Percentiles rank a stretch among this genome's conserved stretches.
These are phyloP conservation scores for Tricholoma sp. DNA, from an alignment of 768 basidiomycete genomes.

Conservation along the genomic window DNA sequence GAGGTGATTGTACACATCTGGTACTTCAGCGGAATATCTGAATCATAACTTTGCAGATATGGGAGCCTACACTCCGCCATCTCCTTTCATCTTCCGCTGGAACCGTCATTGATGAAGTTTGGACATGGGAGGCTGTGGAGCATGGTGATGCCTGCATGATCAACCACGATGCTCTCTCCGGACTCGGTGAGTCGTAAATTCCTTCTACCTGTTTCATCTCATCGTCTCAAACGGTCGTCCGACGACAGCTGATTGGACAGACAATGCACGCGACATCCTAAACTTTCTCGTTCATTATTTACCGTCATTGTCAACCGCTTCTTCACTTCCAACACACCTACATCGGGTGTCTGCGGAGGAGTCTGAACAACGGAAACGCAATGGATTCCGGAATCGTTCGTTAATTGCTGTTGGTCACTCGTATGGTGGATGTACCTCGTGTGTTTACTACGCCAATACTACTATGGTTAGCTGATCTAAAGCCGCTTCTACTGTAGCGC, in stretches of 20 bases:
- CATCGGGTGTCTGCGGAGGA: slow-evolving; percentile 38
- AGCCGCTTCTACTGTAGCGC: slow-evolving; percentile 30
- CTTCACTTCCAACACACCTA: slow-evolving; percentile 48
- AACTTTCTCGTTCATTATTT: slow-evolving; percentile 70
- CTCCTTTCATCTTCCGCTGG: too few relatives aligned
- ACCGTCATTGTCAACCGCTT: slow-evolving; percentile 34
- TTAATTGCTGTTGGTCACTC: slow-evolving; percentile 82
- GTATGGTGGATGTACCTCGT: slow-evolving; percentile 79
- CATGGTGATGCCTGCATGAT: slow-evolving; percentile 28
- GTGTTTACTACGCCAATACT: slow-evolving; percentile 21
- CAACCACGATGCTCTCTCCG: slow-evolving; percentile 52
- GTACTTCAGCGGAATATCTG: too few relatives aligned
- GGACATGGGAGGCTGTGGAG: too few relatives aligned
- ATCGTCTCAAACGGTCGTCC: too few relatives aligned
- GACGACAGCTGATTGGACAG: slow-evolving; percentile 42
- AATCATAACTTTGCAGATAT: too few relatives aligned
- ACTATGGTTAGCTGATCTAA: neutral
- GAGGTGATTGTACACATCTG: too few relatives aligned
- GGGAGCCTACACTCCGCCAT: too few relatives aligned
- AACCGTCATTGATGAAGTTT: too few relatives aligned
- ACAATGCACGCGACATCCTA: slow-evolving; percentile 72
- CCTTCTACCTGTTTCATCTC: too few relatives aligned
- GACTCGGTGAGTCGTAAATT: slow-evolving; percentile 27
- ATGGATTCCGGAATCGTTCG: slow-evolving; percentile 48
- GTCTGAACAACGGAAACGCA: slow-evolving; percentile 31